A percentile compares a stretch with the other conserved stretches of the same genome.
These are phyloP conservation scores for Monascus ruber DNA, from an alignment of 2,329 filamentous ascomycete species.

Conservation along the genomic window DNA sequence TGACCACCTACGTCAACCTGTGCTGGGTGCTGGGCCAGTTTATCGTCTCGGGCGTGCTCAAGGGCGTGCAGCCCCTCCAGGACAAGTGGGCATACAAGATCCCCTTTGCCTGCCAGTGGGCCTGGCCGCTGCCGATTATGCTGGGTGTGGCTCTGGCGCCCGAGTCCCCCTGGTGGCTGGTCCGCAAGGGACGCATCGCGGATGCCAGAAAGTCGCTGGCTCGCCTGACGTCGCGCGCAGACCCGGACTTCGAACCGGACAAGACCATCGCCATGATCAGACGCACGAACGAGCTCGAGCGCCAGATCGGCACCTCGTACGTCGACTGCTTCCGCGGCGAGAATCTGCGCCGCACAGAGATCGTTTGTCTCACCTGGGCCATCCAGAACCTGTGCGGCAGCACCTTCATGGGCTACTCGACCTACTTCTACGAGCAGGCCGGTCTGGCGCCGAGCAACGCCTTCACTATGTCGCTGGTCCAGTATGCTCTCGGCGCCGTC, in stretches of 20 bases:
- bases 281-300: slow-evolving; percentile 24
- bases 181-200: slow-evolving; percentile 22
- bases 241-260: slow-evolving; percentile 14
- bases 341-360: slow-evolving; percentile 30
- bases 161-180: slow-evolving; percentile 29
- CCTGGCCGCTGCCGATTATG: slow-evolving; percentile 14
- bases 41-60: slow-evolving; percentile 23
- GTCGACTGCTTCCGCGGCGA: slow-evolving; percentile 19
- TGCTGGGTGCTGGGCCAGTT: slow-evolving; percentile 34
- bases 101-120: slow-evolving; percentile 25
- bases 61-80: slow-evolving; percentile 14
- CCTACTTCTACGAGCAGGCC: slow-evolving; percentile 27
- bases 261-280: slow-evolving; percentile 27
- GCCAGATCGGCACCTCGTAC: slow-evolving; percentile 12
- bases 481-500: slow-evolving; percentile 49
- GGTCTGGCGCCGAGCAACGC: slow-evolving; percentile 21
- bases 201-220: slow-evolving; percentile 21
- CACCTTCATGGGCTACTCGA: slow-evolving; percentile 21
- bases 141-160: slow-evolving; percentile 17
- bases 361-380: slow-evolving; percentile 25
- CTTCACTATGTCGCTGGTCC: slow-evolving; percentile 35
- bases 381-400: slow-evolving; percentile 21
- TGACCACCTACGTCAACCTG: slow-evolving; percentile 28
- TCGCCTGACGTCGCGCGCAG: slow-evolving; percentile 15
- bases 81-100: slow-evolving; percentile 26